Conservation (phyloP, 176 grass and related monocot species). For the Oryza officinalis region DNA sequence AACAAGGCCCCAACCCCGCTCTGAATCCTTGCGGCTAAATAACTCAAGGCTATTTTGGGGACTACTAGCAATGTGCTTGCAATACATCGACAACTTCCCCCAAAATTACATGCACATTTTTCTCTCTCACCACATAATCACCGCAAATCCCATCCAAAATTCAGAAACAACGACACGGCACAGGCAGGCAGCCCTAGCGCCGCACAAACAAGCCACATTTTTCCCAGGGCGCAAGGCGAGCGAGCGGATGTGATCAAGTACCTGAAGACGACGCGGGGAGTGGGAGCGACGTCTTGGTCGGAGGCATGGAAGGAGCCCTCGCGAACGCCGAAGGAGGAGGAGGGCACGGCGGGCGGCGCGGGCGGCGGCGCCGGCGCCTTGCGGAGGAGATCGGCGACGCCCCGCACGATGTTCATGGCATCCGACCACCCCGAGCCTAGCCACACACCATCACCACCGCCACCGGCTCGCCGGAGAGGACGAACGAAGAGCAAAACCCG, state of each 20-base stretch:
- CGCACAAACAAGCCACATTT: background rate
- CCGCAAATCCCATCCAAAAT: background rate
- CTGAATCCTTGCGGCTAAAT: background rate
- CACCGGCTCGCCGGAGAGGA: background rate
- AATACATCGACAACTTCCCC: background rate
- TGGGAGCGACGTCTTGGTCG: slow-evolving; percentile 41
- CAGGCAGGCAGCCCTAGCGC: background rate
- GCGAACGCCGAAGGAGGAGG: slow-evolving; percentile 13
- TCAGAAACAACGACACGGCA: background rate
- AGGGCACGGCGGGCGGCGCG: background rate
- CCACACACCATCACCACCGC: slow-evolving; percentile 1
- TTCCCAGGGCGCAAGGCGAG: background rate
- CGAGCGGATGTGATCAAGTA: slow-evolving; percentile 13
- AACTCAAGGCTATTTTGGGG: background rate
- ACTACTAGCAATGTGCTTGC: background rate
- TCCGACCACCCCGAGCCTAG: slow-evolving; percentile 24
- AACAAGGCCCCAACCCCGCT: background rate
- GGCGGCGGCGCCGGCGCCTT: slow-evolving; percentile 66
- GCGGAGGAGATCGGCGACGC: slow-evolving; percentile 83
- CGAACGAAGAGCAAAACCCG: too few relatives aligned
- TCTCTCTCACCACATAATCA: background rate
- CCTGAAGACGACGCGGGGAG: slow-evolving; percentile 69
- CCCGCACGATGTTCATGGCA: slow-evolving; percentile 84
- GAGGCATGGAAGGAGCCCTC: background rate
- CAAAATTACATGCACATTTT: background rate